Evolutionary conservation across 306 rosid genomes (phyloP), one percentile per base, ranked within the genome.

Genomic region (Casuarina glauca): DNA sequence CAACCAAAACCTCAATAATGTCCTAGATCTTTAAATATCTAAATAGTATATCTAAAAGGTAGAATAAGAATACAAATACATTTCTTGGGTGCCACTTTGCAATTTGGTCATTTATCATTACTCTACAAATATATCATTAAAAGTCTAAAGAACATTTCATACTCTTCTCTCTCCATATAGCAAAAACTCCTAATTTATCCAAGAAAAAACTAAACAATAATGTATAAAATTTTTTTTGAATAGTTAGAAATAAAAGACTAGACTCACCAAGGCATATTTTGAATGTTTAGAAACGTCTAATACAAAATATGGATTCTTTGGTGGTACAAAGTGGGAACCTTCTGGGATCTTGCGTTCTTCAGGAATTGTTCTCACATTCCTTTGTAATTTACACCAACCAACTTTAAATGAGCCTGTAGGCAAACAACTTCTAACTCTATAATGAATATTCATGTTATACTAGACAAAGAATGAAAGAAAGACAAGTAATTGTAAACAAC

Each of bases 351-450:
- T 44, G 8, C 1, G 48, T 44, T 44, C 48, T 44, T 44, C 9
- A 44, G 1, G 48, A 5, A 0, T 44, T 44, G 48, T 44, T 5
- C 32, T 44, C 48, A 44, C 9, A 11, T 3, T 15, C 32, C 55
- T 48, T 70, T 10, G 12, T 4, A 7, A 70, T 45, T 70, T 48
- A 19, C 6, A 42, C 17, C 1, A 5, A 45, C 5, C 32, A 20
- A 35, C 74, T 49, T 48, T 26, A 46, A 57, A 32, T 26, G 74
- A 48, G 49, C 38, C 74, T 70, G n/a, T 32, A 48, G 13, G 74
- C 58, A 70, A 5, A 4, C n/a, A 45, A 32, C 42, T 70, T 38
- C 4, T 32, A 12, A 70, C 12, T 19, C 26, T 46, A 26, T 19
- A 26, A 46, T 5, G 12, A 26, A 12, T 11, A 70, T 48, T 48